A percentile compares a stretch with the other conserved stretches of the same genome.
phyloP scores from a whole-genome alignment of 1,284 basidiomycete genomes.

The Inonotus obliquus region DNA sequence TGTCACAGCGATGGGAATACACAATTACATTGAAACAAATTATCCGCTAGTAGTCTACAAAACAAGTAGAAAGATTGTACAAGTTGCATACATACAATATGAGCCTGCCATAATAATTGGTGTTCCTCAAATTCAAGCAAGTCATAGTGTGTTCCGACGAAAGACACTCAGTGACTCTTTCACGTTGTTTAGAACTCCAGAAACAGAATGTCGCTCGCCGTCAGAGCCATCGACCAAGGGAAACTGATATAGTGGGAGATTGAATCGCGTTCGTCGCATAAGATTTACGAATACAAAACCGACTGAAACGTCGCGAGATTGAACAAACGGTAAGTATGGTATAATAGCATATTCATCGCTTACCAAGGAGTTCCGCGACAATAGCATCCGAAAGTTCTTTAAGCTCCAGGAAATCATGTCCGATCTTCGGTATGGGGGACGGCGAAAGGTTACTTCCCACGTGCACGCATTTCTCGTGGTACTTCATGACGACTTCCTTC shows the following conservation, averaged over 20 bases:
- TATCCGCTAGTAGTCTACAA: too few species aligned
- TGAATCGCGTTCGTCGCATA: constrained; percentile 47
- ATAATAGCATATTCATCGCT: neutral
- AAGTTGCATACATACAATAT: neutral
- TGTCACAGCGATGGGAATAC: neutral
- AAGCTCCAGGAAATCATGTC: constrained; percentile 21
- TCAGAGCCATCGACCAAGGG: constrained; percentile 8
- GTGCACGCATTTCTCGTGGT: constrained; percentile 20
- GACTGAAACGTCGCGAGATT: constrained; percentile 33
- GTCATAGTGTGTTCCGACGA: constrained; percentile 12
- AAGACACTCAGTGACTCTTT: constrained; percentile 10
- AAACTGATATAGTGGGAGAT: constrained; percentile 25
- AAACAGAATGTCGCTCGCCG: constrained; percentile 1
- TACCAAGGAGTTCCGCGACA: constrained; percentile 22
- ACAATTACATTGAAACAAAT: too few species aligned
- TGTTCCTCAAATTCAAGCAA: neutral
- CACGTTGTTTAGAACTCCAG: neutral
- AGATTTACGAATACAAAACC: constrained; percentile 57
- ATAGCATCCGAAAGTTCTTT: constrained; percentile 5
- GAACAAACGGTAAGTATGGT: constrained; percentile 3
- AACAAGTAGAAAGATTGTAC: neutral
- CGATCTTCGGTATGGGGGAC: constrained; percentile 18
- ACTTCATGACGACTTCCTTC: constrained; percentile 14
- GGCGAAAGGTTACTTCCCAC: constrained; percentile 12
- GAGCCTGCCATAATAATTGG: neutral